Base-by-base conservation (phyloP, 352 stramenopile genomes). In the Phytophthora citricola region DNA sequence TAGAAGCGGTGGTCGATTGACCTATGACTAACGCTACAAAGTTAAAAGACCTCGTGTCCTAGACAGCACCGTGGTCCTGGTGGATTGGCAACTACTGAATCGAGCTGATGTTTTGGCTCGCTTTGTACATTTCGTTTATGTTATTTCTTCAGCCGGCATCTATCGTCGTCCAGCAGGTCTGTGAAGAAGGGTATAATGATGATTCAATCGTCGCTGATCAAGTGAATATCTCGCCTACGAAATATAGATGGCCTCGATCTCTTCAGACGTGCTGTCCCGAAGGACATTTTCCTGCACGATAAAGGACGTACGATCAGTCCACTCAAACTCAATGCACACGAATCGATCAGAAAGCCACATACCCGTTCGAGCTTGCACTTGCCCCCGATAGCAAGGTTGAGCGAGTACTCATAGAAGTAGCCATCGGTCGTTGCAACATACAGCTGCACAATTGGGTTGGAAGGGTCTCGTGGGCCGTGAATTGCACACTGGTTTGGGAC, bases 391-490 rank as follows among this genome's bases (percentile, higher is more conserved):
- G 60, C 61, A 29, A 94, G 56, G 53, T 94, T 88, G 4, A 96
- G 79, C 3, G 87, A 92, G 53, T 96, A 96, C 47, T 96, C 86
- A 65, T 94, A 96, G 65, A 96, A 96, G 57, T 89, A 94, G 6
- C 86, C 88, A 17, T 94, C 87, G 0, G 70, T 76, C 1, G 88
- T 96, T 45, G 83, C 84, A 10, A 96, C 87, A 45, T 94, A 92
- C 6, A 96, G 68, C 64, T 92, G 83, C 9, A 89, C 78, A 31
- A 85, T 58, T 10, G 84, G 75, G 32, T 82, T 82, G 2, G 63
- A 73, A 1, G 49, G 39, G 41, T 92, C 80, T 43, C 74, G 80
- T 5, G 88, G 88, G 1, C 88, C 88, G 50, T 93, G 87, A n/a
- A 96, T 73, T 14, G 86, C 88, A 60, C 86, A 94, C 17, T 88